Evolutionary conservation across 805 yeast genomes (phyloP).

Genomic region (Cephaloascus fragrans): DNA sequence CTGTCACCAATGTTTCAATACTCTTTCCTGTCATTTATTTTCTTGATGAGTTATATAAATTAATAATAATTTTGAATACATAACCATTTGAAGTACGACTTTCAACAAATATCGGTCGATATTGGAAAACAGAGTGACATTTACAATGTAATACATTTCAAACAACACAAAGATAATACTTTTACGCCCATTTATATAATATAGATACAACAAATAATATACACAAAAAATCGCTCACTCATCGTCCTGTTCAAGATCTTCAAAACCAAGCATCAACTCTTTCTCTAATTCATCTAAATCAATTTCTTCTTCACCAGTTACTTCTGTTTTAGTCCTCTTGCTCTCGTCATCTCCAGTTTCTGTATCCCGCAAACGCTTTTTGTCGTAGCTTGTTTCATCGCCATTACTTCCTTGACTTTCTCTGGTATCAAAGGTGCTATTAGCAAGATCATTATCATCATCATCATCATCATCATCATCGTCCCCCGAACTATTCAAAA

Average conservation of each 20-base stretch:
- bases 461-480: conserved; percentile 19
- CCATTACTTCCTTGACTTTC: too few relatives aligned
- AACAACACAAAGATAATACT: too few relatives aligned
- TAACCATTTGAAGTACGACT: too few relatives aligned
- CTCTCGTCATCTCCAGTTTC: conserved; percentile 3
- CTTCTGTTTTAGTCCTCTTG: conserved; percentile 7
- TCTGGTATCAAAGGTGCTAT: conserved; percentile 2
- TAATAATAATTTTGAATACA: too few relatives aligned
- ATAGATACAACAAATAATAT: neutral
- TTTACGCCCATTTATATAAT: too few relatives aligned
- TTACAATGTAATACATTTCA: too few relatives aligned
- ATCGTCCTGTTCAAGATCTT: conserved; percentile 28
- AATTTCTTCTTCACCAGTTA: conserved; percentile 12
- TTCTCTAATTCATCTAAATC: conserved; percentile 39
- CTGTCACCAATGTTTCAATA: conserved; percentile 14
- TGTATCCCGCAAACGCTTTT: neutral
- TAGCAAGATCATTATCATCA: conserved; percentile 8
- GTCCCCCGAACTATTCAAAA: conserved; percentile 12
- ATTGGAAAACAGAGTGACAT: too few relatives aligned
- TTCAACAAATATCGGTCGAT: too few relatives aligned
- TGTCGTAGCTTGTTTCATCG: conserved; percentile 2
- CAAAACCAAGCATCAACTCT: conserved; percentile 43
- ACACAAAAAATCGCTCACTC: neutral
- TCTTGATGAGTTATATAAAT: too few relatives aligned
- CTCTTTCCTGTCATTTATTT: too few relatives aligned